Evolutionary conservation across 768 basidiomycete genomes (phyloP).

Genomic region (Coprinellus aureogranulatus): DNA sequence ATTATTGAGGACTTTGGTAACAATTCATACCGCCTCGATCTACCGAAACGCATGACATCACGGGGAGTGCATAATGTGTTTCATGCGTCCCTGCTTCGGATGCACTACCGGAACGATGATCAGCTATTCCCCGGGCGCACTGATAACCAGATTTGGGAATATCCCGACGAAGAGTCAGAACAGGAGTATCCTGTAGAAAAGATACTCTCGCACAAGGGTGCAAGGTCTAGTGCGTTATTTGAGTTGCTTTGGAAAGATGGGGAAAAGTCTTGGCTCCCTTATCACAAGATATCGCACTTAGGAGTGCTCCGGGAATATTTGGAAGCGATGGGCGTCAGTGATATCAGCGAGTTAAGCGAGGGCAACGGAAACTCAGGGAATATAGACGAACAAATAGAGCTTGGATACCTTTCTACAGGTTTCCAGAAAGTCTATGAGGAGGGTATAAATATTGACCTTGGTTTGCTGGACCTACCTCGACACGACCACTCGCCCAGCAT

Average conservation of each 20-base stretch:
- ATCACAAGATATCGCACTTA: background rate
- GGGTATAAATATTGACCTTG: background rate
- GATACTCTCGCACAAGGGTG: background rate
- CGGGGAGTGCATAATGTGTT: conserved; percentile 17
- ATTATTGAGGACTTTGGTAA: conserved; percentile 16
- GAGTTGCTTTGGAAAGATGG: background rate
- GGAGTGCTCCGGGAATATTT: background rate
- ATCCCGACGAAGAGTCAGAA: background rate
- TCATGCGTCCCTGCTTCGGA: conserved; percentile 31
- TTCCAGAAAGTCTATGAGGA: background rate
- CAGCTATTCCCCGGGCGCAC: conserved; percentile 31
- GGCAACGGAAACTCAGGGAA: background rate
- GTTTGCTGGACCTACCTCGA: background rate
- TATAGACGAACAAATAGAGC: background rate
- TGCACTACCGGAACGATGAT: conserved; percentile 34
- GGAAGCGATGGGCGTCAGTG: background rate
- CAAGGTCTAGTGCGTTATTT: background rate
- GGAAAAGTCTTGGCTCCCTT: background rate
- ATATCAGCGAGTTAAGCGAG: background rate
- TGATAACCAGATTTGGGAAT: conserved; percentile 15
- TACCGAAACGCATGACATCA: conserved; percentile 16
- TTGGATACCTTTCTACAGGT: background rate
- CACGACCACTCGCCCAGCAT: background rate
- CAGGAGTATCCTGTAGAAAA: background rate
- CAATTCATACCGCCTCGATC: conserved; percentile 13